Evolutionary conservation across 2,329 filamentous ascomycete species (phyloP), one percentile per base, ranked within the genome.

Genomic region (Colletotrichum sansevieriae): DNA sequence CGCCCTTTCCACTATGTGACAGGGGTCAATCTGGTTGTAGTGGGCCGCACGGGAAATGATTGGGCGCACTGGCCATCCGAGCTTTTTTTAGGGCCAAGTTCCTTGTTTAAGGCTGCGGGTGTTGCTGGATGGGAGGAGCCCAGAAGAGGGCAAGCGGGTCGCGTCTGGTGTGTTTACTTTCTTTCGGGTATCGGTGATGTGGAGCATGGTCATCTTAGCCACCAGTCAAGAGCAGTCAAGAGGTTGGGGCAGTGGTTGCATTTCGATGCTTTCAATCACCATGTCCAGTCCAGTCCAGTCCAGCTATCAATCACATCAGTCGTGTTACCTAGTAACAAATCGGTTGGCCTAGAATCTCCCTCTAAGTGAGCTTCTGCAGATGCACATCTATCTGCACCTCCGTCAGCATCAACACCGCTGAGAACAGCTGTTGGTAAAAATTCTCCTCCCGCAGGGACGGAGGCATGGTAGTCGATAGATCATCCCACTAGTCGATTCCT

Each of bases 51-150:
- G 15, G 18, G 15, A 15, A 20, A 10, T 52, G 46, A 62, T 62
- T 52, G 59, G 37, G 18, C n/a, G 47, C 25, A 44, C 10, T 18
- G 37, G 22, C 35, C 35, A 49, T 41, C 22, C 49, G 59, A 62
- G 47, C 59, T 62, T 62, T 62, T 54, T 54, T 54, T 62, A 62
- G 46, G 46, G 11, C 20, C 47, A 15, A 29, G 15, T 52, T 49
- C 59, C 59, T 54, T 62, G 59, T 62, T 62, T 62, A 51, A 62
- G 59, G 54, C 54, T 57, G 54, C 47, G 59, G 46, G 33, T 41
- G n/a, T 61, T 52, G 35, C 59, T 62, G 46, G 13, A 37, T 15
- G 51, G 11, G 25, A 20, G 15, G 55, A 12, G 44, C 18, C 37
- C 37, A 11, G 13, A 11, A 11, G 10, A 12, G 13, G 11, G 13